These are phyloP conservation scores for Terana coerulea DNA, from an alignment of 768 basidiomycete genomes.

Conservation along the genomic window DNA sequence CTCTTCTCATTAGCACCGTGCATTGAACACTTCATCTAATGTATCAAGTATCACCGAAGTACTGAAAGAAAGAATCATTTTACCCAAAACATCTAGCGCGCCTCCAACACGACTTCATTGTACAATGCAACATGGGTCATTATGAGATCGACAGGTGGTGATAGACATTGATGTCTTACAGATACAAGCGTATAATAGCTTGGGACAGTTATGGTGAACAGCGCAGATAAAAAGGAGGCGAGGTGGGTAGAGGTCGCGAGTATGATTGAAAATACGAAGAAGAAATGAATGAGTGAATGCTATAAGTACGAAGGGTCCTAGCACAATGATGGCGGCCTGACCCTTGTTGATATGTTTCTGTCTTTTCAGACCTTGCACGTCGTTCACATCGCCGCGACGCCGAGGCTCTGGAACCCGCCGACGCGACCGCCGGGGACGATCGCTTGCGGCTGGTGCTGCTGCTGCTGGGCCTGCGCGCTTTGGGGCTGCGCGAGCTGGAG, in stretches of 20 bases:
- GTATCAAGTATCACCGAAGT: constrained; percentile 7
- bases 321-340: constrained; percentile 1
- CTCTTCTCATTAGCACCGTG: not conserved
- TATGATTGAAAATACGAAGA: constrained; percentile 6
- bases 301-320: constrained; percentile 6
- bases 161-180: constrained; percentile 26
- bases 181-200: constrained; percentile 31
- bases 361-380: too few species aligned
- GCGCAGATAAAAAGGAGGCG: not conserved
- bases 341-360: too few species aligned
- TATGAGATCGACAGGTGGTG: not conserved
- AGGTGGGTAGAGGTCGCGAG: not conserved
- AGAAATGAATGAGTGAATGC: constrained; percentile 2
- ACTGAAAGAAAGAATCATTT: not conserved
- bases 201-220: constrained; percentile 14
- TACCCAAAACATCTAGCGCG: not conserved
- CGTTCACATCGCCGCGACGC: constrained; percentile 45
- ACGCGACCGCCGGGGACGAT: constrained; percentile 14
- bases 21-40: constrained; percentile 3
- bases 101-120: not conserved
- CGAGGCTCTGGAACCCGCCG: constrained; percentile 45
- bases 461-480: constrained; percentile 7
- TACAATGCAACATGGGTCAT: not conserved
- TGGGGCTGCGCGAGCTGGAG: constrained; percentile 17
- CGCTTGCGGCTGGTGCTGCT: constrained; percentile 25